Percentiles rank a stretch among this genome's conserved stretches.
These are phyloP conservation scores for Arabis alpina DNA, from an alignment of 345 rosid genomes.

Conservation along the genomic window DNA sequence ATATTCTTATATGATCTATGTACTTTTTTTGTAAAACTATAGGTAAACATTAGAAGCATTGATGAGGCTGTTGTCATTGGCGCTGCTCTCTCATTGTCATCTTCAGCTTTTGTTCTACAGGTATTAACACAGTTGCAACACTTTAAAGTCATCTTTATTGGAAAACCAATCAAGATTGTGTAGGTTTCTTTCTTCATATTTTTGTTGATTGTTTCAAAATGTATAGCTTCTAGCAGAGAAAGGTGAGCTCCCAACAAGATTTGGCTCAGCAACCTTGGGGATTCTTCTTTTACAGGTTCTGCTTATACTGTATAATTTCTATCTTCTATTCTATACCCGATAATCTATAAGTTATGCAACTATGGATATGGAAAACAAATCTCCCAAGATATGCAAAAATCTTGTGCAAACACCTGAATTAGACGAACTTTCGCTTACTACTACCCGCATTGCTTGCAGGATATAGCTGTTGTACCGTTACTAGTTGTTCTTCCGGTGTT, in stretches of 20 bases:
- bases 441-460: conserved; percentile 57
- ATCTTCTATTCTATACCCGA: conserved; percentile 3
- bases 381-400: neutral
- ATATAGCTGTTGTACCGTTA: conserved; percentile 93
- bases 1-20: conserved; percentile 19
- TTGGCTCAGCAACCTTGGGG: conserved; percentile 98
- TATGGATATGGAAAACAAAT: conserved; percentile 1
- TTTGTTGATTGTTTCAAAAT: conserved; percentile 24
- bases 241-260: conserved; percentile 97
- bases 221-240: conserved; percentile 95
- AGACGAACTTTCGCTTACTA: conserved; percentile 19
- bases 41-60: conserved; percentile 96
- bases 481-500: conserved; percentile 91
- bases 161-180: neutral
- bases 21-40: conserved; percentile 10
- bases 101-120: conserved; percentile 98
- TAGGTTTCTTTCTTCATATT: neutral
- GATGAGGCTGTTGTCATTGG: conserved; percentile 98
- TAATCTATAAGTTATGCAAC: conserved; percentile 7
- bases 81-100: conserved; percentile 94
- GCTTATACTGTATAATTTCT: conserved; percentile 33
- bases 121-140: conserved; percentile 45
- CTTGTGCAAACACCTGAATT: conserved; percentile 1
- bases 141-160: neutral
- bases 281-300: conserved; percentile 94